Evolutionary conservation across 1,284 basidiomycete species (phyloP).

Genomic region (Ceratobasidium sp.): DNA sequence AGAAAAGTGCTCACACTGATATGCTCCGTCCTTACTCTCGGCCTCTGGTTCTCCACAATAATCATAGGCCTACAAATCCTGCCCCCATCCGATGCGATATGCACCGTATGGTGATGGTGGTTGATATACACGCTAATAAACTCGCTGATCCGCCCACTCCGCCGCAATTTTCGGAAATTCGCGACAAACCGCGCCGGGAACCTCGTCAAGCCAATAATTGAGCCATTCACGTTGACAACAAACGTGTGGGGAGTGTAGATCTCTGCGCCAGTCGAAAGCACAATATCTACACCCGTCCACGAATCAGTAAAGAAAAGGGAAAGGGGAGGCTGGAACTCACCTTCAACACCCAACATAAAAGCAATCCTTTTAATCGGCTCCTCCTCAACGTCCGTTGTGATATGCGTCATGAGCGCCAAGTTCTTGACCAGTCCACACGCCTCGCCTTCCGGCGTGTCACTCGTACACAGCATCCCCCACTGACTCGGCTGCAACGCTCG

Average conservation of each 20-base stretch:
- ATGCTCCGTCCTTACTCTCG: conserved; percentile 83
- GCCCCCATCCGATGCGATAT: conserved; percentile 97
- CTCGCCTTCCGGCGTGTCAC: conserved; percentile 99
- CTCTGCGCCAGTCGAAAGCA: conserved; percentile 90
- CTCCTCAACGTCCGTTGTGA: conserved; percentile 98
- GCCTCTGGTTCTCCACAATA: conserved; percentile 86
- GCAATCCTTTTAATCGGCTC: conserved; percentile 89
- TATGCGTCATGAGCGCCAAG: conserved; percentile 98
- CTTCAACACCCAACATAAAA: conserved; percentile 95
- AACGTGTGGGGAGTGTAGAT: conserved; percentile 92
- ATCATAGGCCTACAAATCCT: conserved; percentile 98
- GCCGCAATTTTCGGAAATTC: conserved; percentile 90
- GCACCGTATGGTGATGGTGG: conserved; percentile 91
- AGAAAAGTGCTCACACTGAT: conserved; percentile 64
- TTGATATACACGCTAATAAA: conserved; percentile 98
- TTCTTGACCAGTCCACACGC: conserved; percentile 99
- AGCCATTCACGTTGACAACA: conserved; percentile 97
- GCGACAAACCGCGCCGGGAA: conserved; percentile 85
- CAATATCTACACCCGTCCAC: conserved; percentile 71
- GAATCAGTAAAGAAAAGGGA: background rate
- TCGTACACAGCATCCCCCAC: conserved; percentile 99
- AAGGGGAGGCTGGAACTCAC: conserved; percentile 54
- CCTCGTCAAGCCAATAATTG: conserved; percentile 91
- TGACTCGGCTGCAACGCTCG: conserved; percentile 97
- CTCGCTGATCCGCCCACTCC: conserved; percentile 91